A percentile compares a stretch with the other conserved stretches of the same genome.
These are phyloP conservation scores for Astragalus glycyphyllos DNA, from an alignment of 306 rosid species.

Conservation along the genomic window DNA sequence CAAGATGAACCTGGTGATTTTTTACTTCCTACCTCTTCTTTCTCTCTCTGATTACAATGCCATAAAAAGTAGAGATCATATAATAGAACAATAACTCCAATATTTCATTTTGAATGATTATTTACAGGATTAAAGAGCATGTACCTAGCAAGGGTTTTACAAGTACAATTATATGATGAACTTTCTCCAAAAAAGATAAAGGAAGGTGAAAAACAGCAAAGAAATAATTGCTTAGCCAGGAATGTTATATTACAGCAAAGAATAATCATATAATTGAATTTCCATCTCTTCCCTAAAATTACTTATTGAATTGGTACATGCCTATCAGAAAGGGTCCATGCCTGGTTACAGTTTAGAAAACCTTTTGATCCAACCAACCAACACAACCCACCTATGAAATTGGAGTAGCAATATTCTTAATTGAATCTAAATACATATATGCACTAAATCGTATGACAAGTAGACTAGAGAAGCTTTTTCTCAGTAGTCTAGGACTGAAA, in stretches of 20 bases:
- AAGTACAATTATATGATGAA: not conserved
- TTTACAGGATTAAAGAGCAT: not conserved
- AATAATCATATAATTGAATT: conserved; percentile 56
- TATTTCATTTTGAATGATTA: too few relatives aligned
- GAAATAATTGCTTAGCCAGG: conserved; percentile 19
- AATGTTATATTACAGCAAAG: conserved; percentile 56
- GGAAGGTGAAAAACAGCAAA: conserved; percentile 10
- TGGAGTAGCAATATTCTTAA: conserved; percentile 30
- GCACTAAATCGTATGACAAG: conserved; percentile 55
- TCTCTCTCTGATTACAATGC: too few relatives aligned
- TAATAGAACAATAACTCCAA: too few relatives aligned
- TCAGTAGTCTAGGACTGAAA: conserved; percentile 43
- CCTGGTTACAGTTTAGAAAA: conserved; percentile 47
- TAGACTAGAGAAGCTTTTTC: conserved; percentile 44
- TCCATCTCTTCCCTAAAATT: conserved; percentile 39
- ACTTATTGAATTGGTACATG: conserved; percentile 45
- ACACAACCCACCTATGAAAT: conserved; percentile 51
- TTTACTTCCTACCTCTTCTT: not conserved
- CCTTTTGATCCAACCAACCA: conserved; percentile 46
- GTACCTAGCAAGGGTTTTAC: not conserved
- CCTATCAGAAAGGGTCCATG: conserved; percentile 40
- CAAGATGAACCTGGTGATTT: too few relatives aligned
- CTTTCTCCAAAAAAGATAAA: not conserved
- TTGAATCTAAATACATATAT: conserved; percentile 60
- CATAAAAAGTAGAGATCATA: not conserved